Base-by-base conservation (phyloP, 1,284 basidiomycete species). In the Leucoagaricus sp. region DNA sequence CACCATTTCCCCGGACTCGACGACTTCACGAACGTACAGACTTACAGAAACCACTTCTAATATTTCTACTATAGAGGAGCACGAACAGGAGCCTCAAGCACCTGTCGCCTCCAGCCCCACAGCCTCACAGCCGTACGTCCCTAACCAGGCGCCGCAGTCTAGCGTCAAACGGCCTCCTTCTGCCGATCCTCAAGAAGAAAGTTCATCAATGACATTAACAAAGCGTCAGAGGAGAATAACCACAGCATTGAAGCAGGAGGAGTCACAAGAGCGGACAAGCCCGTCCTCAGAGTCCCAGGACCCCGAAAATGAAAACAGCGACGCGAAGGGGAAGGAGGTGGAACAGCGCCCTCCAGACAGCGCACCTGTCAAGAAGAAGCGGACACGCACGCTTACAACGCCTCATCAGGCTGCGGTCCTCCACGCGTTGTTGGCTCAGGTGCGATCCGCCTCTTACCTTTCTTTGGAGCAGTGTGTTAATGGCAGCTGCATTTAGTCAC, bases 401-500 rank as follows among this genome's bases (percentile, higher is more conserved):
- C 89, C 91, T 6, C 87, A 92, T 65, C 91, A 93, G 68, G 85
- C 90, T 54, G 86, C 88, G 13, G 90, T 91, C 19, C 76, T 93
- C 15, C 90, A 92, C 64, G 86, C 87, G 7, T 78, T 93, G 44
- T 80, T 93, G 21, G 87, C 89, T 46, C 85, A 92, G 83, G 90
- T 92, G 71, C 63, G 61, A 33, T 17, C 36, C 28, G 48, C 55
- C 21, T 34, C n/a, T 6, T 36, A 31, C 12, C 31, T 4, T 33
- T 21, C 29, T 46, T 10, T 25, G 15, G 41, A 25, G n/a, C 19
- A 38, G 25, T 26, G 13, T 34, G 40, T 36, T 17, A 17, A 28
- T 31, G 34, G 41, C 36, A 28, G 19, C 25, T 21, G 9, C 15
- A 31, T 34, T 7, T 48, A 93, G 91, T 93, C 91, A 49, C 87